Conservation (phyloP, 176 grass and related monocot genomes). For the Coix lacrymajobi region DNA sequence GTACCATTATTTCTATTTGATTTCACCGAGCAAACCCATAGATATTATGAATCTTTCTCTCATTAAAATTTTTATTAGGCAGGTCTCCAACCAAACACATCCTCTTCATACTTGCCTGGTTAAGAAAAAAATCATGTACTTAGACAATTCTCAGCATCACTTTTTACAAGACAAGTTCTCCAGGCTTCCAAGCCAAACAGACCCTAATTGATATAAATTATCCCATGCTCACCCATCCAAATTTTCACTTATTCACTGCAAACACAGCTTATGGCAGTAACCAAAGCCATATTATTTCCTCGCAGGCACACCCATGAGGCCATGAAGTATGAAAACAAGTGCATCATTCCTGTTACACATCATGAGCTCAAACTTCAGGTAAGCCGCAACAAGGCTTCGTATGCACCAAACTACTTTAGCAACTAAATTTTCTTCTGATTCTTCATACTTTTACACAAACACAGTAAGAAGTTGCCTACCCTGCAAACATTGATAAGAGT, state of each 20-base stretch:
- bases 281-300: background rate
- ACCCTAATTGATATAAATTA: background rate
- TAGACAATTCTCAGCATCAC: no score
- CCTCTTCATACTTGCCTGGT: no score
- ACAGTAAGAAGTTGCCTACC: background rate
- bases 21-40: no score
- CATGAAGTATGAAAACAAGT: background rate
- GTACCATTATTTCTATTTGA: no score
- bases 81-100: no score
- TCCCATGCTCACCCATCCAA: no score
- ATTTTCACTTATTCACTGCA: background rate
- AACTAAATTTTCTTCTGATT: background rate
- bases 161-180: no score
- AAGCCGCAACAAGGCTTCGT: background rate
- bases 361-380: background rate
- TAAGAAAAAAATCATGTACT: no score
- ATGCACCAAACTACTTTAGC: background rate
- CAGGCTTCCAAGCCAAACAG: no score
- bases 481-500: background rate
- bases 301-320: background rate
- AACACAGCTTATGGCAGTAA: background rate
- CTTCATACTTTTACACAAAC: background rate
- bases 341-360: background rate
- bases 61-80: no score
- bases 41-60: no score